Evolutionary conservation across 768 basidiomycete species (phyloP).

Genomic region (Antrodiella citrinella): DNA sequence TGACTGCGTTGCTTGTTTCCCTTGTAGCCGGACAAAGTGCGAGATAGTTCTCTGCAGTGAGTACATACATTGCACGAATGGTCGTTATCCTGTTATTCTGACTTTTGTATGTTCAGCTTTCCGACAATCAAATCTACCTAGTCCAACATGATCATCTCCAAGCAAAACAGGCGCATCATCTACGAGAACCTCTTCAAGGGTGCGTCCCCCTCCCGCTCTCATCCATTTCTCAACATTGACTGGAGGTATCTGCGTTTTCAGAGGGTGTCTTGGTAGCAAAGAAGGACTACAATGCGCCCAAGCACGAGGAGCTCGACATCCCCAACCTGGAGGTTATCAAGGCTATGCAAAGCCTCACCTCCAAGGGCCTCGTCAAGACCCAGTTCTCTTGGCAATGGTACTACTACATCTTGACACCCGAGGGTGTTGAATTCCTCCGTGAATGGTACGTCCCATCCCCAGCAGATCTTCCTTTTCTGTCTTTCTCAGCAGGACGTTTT

Average conservation of each 20-base stretch:
- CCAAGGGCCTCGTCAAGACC: slow-evolving; percentile 89
- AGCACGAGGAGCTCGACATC: slow-evolving; percentile 82
- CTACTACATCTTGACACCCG: slow-evolving; percentile 95
- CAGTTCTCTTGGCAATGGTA: slow-evolving; percentile 99
- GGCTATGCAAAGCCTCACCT: slow-evolving; percentile 60
- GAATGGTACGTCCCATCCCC: slow-evolving; percentile 50
- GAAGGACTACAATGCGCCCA: slow-evolving; percentile 97
- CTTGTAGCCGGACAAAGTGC: slow-evolving; percentile 27
- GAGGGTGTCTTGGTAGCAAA: slow-evolving; percentile 99
- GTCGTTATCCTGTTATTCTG: background rate
- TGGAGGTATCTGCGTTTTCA: too few species aligned
- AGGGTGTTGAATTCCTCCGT: slow-evolving; percentile 95
- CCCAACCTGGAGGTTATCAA: slow-evolving; percentile 67
- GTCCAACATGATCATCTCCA: slow-evolving; percentile 91
- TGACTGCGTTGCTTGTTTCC: slow-evolving; percentile 16
- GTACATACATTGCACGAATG: slow-evolving; percentile 2
- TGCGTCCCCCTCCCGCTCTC: slow-evolving; percentile 39
- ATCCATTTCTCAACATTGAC: background rate
- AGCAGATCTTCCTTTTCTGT: background rate
- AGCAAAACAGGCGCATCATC: slow-evolving; percentile 90
- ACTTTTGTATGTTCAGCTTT: slow-evolving; percentile 16
- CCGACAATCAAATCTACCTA: slow-evolving; percentile 21
- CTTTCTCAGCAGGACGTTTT: background rate
- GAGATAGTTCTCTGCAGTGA: slow-evolving; percentile 27
- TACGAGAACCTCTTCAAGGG: slow-evolving; percentile 99